Evolutionary conservation across 1,139 yeast species (phyloP).

Genomic region (Keqinozyma sinolaborantium): DNA sequence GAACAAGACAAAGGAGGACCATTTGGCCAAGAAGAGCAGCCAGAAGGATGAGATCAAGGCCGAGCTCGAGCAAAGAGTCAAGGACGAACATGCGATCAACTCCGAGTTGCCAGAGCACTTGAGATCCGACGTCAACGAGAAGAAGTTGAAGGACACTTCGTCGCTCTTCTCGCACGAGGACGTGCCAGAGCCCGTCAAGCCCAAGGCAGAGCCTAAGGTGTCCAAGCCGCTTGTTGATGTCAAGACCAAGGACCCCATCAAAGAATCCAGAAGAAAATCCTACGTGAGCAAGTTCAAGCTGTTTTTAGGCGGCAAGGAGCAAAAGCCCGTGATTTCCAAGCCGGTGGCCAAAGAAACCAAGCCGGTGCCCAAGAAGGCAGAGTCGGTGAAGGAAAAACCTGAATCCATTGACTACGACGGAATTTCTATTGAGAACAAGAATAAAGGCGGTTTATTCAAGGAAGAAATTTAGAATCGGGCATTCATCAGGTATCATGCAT

Average conservation of each 20-base stretch:
- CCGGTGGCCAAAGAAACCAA: slow-evolving; percentile 3
- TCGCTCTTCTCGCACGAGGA: slow-evolving; percentile 35
- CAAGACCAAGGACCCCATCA: slow-evolving; percentile 1
- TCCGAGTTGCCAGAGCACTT: slow-evolving; percentile 53
- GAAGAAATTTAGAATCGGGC: slow-evolving; percentile 32
- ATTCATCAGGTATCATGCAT: not conserved
- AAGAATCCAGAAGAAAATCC: slow-evolving; percentile 3
- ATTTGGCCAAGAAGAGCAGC: slow-evolving; percentile 23
- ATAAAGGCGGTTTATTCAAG: slow-evolving; percentile 39
- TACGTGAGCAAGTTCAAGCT: not conserved
- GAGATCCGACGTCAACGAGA: slow-evolving; percentile 38
- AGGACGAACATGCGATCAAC: slow-evolving; percentile 44
- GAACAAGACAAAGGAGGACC: slow-evolving; percentile 24
- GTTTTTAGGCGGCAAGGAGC: not conserved
- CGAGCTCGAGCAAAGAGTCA: slow-evolving; percentile 31
- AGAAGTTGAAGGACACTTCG: slow-evolving; percentile 37
- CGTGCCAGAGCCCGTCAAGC: slow-evolving; percentile 14
- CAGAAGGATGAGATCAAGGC: slow-evolving; percentile 32
- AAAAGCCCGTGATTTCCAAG: not conserved
- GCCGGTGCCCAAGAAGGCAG: slow-evolving; percentile 11
- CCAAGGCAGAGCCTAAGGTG: slow-evolving; percentile 7
- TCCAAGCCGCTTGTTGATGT: slow-evolving; percentile 1
- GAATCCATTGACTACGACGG: slow-evolving; percentile 20
- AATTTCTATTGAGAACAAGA: slow-evolving; percentile 12
- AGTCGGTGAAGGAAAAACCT: slow-evolving; percentile 31